phyloP scores from a whole-genome alignment of 1,284 basidiomycete species.

The Leccinum olivaceoglutinosum region DNA sequence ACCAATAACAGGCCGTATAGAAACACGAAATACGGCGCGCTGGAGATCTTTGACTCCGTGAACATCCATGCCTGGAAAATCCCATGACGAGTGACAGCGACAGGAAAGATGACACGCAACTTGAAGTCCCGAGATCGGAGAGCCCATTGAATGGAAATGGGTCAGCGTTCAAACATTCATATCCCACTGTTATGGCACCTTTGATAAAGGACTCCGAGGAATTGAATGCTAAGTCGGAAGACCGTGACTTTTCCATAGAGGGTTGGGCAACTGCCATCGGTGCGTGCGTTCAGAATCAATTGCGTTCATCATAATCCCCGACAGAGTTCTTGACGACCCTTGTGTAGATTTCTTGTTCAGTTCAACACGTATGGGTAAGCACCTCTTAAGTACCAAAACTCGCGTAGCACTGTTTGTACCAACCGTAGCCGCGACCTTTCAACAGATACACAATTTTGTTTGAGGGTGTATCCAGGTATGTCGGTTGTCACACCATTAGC shows the following conservation, averaged over 20 bases:
- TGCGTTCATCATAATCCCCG: not conserved
- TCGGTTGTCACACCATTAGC: not conserved
- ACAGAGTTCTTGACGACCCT: not conserved
- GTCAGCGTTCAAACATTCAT: not conserved
- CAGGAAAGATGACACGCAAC: not conserved
- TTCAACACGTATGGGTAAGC: conserved; percentile 35
- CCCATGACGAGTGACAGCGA: too few relatives aligned
- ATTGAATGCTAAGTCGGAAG: not conserved
- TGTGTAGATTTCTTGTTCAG: conserved; percentile 26
- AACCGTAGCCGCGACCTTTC: not conserved
- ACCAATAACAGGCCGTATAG: not conserved
- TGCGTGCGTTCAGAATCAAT: conserved; percentile 16
- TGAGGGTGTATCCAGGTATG: conserved; percentile 40
- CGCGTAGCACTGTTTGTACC: not conserved
- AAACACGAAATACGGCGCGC: not conserved
- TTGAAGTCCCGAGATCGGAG: not conserved
- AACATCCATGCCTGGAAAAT: not conserved
- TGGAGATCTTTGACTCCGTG: not conserved
- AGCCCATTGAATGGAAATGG: not conserved
- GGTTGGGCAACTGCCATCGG: conserved; percentile 27
- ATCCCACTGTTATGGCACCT: not conserved
- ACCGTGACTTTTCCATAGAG: conserved; percentile 21
- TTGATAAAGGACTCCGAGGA: not conserved
- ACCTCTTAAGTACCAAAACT: not conserved
- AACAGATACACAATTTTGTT: conserved; percentile 35